phyloP scores from a whole-genome alignment of 1,139 yeast genomes.

The Nakaseomyces delphensis region DNA sequence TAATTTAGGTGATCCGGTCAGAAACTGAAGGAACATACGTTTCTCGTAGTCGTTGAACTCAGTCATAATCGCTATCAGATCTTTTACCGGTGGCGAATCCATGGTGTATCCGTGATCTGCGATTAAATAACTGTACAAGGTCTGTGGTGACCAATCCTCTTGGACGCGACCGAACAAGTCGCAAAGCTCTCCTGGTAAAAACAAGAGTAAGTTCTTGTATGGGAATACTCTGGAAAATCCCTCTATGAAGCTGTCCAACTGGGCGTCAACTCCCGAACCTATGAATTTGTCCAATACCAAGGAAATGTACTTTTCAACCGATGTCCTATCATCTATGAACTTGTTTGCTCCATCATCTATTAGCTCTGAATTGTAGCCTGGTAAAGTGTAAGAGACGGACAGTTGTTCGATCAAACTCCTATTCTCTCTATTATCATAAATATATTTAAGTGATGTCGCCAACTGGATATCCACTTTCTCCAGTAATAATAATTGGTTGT shows the following conservation, averaged over 20 bases:
- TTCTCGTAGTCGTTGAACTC: slow-evolving; percentile 47
- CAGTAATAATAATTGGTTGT: slow-evolving; percentile 30
- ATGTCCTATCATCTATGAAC: slow-evolving; percentile 34
- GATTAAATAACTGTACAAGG: slow-evolving; percentile 51
- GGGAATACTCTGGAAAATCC: slow-evolving; percentile 89
- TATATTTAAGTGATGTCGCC: slow-evolving; percentile 50
- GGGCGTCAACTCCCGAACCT: slow-evolving; percentile 55
- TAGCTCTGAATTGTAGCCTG: slow-evolving; percentile 64
- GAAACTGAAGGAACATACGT: slow-evolving; percentile 70
- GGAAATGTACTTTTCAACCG: slow-evolving; percentile 48
- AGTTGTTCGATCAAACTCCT: slow-evolving; percentile 37
- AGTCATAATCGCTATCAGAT: slow-evolving; percentile 52
- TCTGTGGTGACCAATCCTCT: slow-evolving; percentile 78
- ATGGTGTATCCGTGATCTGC: slow-evolving; percentile 88
- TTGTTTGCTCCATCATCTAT: slow-evolving; percentile 46
- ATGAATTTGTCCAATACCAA: slow-evolving; percentile 54
- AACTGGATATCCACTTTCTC: slow-evolving; percentile 50
- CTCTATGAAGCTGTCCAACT: slow-evolving; percentile 58
- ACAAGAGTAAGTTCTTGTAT: slow-evolving; percentile 57
- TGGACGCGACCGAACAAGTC: slow-evolving; percentile 63
- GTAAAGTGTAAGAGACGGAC: slow-evolving; percentile 58
- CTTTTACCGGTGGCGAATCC: slow-evolving; percentile 57
- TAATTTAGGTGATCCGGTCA: slow-evolving; percentile 87
- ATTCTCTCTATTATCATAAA: slow-evolving; percentile 38
- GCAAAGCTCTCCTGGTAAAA: slow-evolving; percentile 65